Percentiles rank a stretch among this genome's conserved stretches.
Evolutionary conservation across 148 eudicot species (phyloP).

Genomic region (Rhododendron williamsianum): DNA sequence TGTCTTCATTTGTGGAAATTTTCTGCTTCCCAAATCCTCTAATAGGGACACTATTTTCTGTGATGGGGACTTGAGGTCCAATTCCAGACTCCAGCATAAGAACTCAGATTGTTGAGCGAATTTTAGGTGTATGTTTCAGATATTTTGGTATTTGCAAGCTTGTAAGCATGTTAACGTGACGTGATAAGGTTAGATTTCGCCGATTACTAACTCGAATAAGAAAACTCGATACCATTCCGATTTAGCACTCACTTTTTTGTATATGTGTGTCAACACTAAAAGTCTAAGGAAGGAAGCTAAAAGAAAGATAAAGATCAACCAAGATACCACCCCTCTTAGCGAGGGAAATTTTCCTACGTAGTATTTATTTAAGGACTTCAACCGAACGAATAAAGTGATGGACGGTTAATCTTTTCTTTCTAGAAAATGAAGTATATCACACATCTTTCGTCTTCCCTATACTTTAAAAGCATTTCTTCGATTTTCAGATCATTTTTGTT

Average conservation of each 20-base stretch:
- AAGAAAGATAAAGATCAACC: background rate
- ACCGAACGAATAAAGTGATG: background rate
- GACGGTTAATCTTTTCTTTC: background rate
- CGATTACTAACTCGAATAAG: background rate
- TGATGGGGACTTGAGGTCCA: constrained; percentile 4
- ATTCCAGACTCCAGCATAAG: background rate
- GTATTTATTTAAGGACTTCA: background rate
- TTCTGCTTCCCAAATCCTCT: background rate
- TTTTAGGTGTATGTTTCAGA: background rate
- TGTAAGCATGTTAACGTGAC: background rate
- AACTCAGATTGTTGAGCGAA: background rate
- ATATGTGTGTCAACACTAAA: background rate
- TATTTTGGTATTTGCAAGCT: background rate
- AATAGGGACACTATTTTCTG: background rate
- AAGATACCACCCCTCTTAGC: background rate
- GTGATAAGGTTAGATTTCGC: background rate
- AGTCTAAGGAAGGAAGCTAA: background rate
- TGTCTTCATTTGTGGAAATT: background rate
- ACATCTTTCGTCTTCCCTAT: background rate
- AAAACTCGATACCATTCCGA: background rate
- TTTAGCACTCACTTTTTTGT: background rate
- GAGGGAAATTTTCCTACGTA: background rate
- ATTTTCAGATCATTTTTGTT: background rate
- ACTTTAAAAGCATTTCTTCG: background rate
- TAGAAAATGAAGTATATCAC: background rate